Conservation (phyloP, 192 early-diverging fungal species). For the Lunasporangiospora selenospora region DNA sequence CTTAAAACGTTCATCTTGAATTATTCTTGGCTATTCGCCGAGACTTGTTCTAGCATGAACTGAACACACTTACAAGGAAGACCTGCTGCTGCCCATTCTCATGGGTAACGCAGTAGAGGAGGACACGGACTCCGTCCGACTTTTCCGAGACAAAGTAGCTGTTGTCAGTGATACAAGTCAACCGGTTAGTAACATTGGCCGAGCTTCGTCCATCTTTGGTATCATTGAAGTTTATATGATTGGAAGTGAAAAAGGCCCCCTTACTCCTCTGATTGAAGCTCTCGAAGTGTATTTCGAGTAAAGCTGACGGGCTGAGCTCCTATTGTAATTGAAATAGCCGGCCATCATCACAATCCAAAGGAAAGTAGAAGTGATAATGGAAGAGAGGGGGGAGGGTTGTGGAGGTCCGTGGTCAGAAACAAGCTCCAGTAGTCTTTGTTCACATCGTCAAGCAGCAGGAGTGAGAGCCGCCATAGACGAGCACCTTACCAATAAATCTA, state of each 20-base stretch:
- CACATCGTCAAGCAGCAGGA: no score
- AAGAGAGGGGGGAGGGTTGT: no score
- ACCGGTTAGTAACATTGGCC: background rate
- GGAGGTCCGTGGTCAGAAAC: no score
- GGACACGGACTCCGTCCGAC: conserved; percentile 78
- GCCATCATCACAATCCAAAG: no score
- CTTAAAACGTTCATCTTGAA: no score
- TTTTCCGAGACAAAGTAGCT: conserved; percentile 87
- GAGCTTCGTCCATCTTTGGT: background rate
- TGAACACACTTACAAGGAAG: conserved; percentile 62
- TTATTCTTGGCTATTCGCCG: no score
- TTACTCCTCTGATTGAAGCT: conserved; percentile 68
- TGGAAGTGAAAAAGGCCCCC: no score
- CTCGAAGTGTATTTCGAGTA: conserved; percentile 48
- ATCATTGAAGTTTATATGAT: no score
- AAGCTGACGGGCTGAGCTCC: conserved; percentile 78
- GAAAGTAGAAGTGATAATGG: no score
- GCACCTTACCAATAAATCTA: conserved; percentile 29
- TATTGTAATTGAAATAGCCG: conserved; percentile 46
- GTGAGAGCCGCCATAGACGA: no score
- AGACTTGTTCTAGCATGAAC: no score
- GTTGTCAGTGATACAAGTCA: background rate
- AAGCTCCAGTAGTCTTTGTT: no score
- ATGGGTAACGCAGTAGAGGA: conserved; percentile 52
- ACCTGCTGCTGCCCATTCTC: conserved; percentile 52